Evolutionary conservation across 2,329 filamentous ascomycete species (phyloP), one percentile per base, ranked within the genome.

Genomic region (Pseudophaeomoniella oleicola): DNA sequence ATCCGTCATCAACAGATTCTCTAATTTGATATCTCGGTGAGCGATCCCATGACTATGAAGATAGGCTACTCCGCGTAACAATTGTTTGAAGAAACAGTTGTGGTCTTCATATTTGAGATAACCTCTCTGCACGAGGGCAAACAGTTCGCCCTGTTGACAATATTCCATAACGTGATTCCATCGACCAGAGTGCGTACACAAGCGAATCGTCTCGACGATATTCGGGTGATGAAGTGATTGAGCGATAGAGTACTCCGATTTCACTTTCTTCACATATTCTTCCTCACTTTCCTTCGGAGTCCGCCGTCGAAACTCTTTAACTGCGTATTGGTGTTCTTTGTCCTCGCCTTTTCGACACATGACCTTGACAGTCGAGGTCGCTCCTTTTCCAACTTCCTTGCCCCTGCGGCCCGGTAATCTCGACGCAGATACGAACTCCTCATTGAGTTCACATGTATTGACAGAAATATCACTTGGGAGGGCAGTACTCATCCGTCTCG

Each of bases 161-260:
- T 82, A 92, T 54, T 94, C 84, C 86, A 94, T 94, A 38, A 93
- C 83, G 54, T 92, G 83, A 54, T 85, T 87, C 81, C 82, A 92
- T 29, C 79, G 75, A 19, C 73, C 75, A 46, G 77, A 72, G 46
- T 86, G 71, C 11, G 71, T 75, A 60, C 84, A 90, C 4, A 93
- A 66, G 18, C 78, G 74, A 38, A 86, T 62, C 0, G 83, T 87
- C 56, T 84, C 73, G 44, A 93, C 81, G 47, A 93, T 82, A 55
- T 93, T 93, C 35, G 85, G 83, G 53, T 93, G 85, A 49, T 85
- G 74, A 42, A 87, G 61, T 45, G 81, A 84, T 63, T 87, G 87
- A 41, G 82, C 82, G 45, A 93, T 86, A 55, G 78, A 84, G 60
- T 77, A 94, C 54, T 94, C 86, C 1, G 82, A 87, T 57, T 88